phyloP scores from a whole-genome alignment of 345 rosid genomes.

The Atalantia buxifolia region DNA sequence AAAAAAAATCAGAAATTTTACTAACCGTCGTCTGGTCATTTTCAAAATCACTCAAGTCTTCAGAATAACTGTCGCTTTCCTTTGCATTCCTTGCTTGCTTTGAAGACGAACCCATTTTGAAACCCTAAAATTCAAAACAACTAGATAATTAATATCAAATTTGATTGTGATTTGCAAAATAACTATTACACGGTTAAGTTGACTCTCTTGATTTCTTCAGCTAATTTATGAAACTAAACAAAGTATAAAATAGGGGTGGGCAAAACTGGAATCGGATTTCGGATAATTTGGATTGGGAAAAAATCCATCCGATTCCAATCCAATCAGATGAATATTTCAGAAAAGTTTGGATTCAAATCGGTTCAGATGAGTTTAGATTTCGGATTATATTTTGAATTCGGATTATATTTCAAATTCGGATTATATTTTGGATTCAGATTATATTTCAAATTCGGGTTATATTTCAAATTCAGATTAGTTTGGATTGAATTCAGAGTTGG shows the following conservation, averaged over 20 bases:
- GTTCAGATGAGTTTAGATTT: too few relatives aligned
- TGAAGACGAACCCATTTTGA: constrained; percentile 32
- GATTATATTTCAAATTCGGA: too few relatives aligned
- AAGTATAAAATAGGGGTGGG: neutral
- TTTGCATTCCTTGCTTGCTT: constrained; percentile 33
- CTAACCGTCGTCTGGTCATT: constrained; percentile 11
- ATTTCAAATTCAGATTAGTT: too few relatives aligned
- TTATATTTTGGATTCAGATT: too few relatives aligned
- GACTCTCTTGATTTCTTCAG: neutral
- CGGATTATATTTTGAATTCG: too few relatives aligned
- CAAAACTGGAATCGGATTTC: too few relatives aligned
- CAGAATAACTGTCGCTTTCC: constrained; percentile 25
- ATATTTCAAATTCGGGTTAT: too few relatives aligned
- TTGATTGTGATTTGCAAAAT: neutral
- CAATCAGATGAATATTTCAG: too few relatives aligned
- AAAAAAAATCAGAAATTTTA: neutral
- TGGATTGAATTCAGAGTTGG: too few relatives aligned
- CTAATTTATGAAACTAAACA: neutral
- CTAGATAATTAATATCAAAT: neutral
- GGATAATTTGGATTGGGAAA: too few relatives aligned
- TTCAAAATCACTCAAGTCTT: constrained; percentile 34
- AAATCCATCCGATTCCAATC: too few relatives aligned
- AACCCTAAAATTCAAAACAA: neutral
- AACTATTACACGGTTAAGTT: neutral
- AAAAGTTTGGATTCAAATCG: too few relatives aligned